phyloP scores from a whole-genome alignment of 2,329 filamentous ascomycete genomes.

The Waltergamsia citrina region DNA sequence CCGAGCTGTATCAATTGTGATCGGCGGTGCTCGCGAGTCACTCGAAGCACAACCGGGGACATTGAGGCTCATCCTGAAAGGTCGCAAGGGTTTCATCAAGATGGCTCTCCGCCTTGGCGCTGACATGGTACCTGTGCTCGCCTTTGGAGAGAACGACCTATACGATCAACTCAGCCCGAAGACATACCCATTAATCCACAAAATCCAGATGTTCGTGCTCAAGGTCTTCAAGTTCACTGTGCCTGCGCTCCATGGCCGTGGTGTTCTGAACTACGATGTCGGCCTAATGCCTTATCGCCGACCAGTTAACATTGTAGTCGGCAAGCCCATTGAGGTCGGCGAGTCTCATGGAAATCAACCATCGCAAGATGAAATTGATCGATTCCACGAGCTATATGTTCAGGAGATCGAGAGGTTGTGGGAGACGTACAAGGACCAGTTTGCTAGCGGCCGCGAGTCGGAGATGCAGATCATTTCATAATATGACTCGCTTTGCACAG shows the following conservation, averaged over 20 bases:
- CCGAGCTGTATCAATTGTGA: constrained; percentile 90
- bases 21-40: constrained; percentile 87
- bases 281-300: constrained; percentile 89
- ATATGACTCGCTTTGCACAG: no score
- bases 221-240: constrained; percentile 85
- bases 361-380: constrained; percentile 65
- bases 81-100: constrained; percentile 89
- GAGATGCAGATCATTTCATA: constrained; percentile 60
- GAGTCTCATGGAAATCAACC: constrained; percentile 49
- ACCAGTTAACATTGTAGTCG: constrained; percentile 83
- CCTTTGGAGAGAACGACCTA: constrained; percentile 91
- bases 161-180: constrained; percentile 82
- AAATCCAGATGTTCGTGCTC: constrained; percentile 75
- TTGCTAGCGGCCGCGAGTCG: constrained; percentile 50
- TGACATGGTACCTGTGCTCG: constrained; percentile 83
- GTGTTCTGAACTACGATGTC: constrained; percentile 96
- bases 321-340: constrained; percentile 65
- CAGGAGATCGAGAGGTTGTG: constrained; percentile 64
- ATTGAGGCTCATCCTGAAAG: constrained; percentile 68
- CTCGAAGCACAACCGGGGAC: constrained; percentile 76
- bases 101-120: constrained; percentile 87
- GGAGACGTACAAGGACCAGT: constrained; percentile 70
- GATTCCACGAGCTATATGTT: constrained; percentile 72
- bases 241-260: constrained; percentile 80
- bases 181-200: constrained; percentile 70